phyloP scores from a whole-genome alignment of 208 protist genomes.

The Crithidia brevicula region DNA sequence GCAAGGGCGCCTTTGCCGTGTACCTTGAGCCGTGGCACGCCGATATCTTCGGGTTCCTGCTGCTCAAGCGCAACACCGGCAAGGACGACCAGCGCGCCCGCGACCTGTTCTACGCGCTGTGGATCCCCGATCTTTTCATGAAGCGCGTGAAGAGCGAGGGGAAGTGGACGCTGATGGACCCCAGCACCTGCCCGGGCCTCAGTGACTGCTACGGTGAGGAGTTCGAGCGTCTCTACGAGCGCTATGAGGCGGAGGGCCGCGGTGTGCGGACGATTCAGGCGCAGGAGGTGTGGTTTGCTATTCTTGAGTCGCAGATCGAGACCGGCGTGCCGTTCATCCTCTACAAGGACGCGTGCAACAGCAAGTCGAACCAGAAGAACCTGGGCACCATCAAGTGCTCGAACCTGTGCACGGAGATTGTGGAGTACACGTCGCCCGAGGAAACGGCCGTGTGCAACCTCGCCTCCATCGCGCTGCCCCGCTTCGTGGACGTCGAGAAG shows the following conservation, averaged over 20 bases:
- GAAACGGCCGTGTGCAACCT: conserved; percentile 99
- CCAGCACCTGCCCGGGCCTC: conserved; percentile 96
- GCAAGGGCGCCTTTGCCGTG: conserved; percentile 99
- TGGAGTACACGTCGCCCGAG: conserved; percentile 98
- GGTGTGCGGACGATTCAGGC: conserved; percentile 92
- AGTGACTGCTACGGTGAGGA: conserved; percentile 95
- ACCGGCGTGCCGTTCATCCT: conserved; percentile 99
- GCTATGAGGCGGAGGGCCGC: conserved; percentile 94
- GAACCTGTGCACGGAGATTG: conserved; percentile 99
- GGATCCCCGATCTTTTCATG: conserved; percentile 99
- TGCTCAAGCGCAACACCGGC: conserved; percentile 98
- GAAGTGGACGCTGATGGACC: conserved; percentile 98
- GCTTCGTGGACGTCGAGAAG: conserved; percentile 91
- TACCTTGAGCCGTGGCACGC: conserved; percentile 99
- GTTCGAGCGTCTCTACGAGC: conserved; percentile 95
- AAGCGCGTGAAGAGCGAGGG: conserved; percentile 95
- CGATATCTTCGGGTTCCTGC: conserved; percentile 98
- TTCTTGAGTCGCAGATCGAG: conserved; percentile 99
- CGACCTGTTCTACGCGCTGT: conserved; percentile 99
- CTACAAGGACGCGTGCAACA: conserved; percentile 99
- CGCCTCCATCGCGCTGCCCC: conserved; percentile 98
- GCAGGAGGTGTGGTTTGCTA: conserved; percentile 98
- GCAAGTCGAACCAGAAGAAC: conserved; percentile 99
- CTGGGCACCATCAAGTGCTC: conserved; percentile 98
- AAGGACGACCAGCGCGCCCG: conserved; percentile 98